Percentiles rank a stretch among this genome's conserved stretches.
phyloP scores from a whole-genome alignment of 2,329 filamentous ascomycete species.

The Aspergillus sojae region DNA sequence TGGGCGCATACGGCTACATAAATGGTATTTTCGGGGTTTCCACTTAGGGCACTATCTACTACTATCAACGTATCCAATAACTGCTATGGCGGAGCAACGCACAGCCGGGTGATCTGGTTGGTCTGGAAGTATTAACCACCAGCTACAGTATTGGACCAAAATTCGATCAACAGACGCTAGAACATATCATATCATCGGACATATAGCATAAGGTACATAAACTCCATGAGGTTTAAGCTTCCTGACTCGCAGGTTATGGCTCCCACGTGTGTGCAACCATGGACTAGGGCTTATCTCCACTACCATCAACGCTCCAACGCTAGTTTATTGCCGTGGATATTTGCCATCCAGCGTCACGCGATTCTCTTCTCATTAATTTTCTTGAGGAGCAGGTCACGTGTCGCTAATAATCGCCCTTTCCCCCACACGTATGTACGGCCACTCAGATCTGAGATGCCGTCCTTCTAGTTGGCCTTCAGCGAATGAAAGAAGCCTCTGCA shows the following conservation, averaged over 20 bases:
- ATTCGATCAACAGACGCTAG: conserved; percentile 15
- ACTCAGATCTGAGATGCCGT: neutral
- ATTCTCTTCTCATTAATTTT: neutral
- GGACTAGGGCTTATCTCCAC: conserved; percentile 33
- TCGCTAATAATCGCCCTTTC: neutral
- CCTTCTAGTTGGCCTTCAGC: conserved; percentile 3
- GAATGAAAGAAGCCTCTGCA: conserved; percentile 6
- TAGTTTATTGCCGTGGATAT: neutral
- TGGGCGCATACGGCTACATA: neutral
- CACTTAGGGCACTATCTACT: neutral
- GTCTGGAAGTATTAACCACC: conserved; percentile 29
- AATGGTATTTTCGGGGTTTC: neutral
- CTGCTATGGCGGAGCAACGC: neutral
- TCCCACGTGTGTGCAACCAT: conserved; percentile 24
- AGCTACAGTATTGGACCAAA: conserved; percentile 15
- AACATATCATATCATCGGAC: conserved; percentile 22
- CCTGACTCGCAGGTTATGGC: conserved; percentile 13
- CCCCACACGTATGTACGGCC: neutral
- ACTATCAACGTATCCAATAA: neutral
- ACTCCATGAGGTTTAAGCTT: conserved; percentile 4
- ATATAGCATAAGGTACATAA: neutral
- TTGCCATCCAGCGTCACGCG: neutral
- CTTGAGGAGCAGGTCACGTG: neutral
- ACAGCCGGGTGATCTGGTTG: conserved; percentile 25
- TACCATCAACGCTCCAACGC: neutral